Evolutionary conservation across 129 eudicot species (phyloP).

Genomic region (Pseudognaphalium luteoalbum): DNA sequence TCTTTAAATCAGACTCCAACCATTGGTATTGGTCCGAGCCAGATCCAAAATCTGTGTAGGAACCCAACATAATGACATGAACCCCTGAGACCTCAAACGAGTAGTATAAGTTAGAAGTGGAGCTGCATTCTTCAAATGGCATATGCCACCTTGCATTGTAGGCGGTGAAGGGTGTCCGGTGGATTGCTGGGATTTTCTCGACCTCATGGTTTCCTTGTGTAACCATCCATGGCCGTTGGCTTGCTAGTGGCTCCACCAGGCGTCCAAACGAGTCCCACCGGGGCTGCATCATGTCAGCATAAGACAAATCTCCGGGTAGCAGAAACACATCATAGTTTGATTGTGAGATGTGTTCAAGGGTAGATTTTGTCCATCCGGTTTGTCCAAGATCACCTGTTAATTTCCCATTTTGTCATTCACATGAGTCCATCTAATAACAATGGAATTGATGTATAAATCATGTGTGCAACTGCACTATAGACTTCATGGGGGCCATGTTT

Average conservation of each 20-base stretch:
- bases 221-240: conserved; percentile 89
- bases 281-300: conserved; percentile 55
- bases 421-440: neutral
- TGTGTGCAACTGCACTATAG: too few relatives aligned
- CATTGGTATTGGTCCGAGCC: conserved; percentile 65
- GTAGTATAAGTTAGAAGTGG: conserved; percentile 59
- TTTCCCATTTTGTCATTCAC: neutral
- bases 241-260: conserved; percentile 65
- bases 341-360: conserved; percentile 59
- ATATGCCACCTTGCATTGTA: conserved; percentile 88
- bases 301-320: conserved; percentile 78
- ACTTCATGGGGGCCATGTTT: neutral
- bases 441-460: neutral
- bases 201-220: conserved; percentile 86
- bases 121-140: conserved; percentile 76
- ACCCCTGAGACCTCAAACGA: conserved; percentile 67
- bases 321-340: conserved; percentile 61
- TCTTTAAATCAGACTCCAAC: conserved; percentile 54
- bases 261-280: conserved; percentile 78
- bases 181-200: conserved; percentile 44
- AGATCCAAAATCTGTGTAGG: conserved; percentile 59
- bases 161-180: conserved; percentile 42
- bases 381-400: conserved; percentile 79
- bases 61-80: conserved; percentile 78
- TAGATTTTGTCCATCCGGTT: conserved; percentile 62